phyloP scores from a whole-genome alignment of 1,284 basidiomycete genomes.

The Kwoniella shivajii region DNA sequence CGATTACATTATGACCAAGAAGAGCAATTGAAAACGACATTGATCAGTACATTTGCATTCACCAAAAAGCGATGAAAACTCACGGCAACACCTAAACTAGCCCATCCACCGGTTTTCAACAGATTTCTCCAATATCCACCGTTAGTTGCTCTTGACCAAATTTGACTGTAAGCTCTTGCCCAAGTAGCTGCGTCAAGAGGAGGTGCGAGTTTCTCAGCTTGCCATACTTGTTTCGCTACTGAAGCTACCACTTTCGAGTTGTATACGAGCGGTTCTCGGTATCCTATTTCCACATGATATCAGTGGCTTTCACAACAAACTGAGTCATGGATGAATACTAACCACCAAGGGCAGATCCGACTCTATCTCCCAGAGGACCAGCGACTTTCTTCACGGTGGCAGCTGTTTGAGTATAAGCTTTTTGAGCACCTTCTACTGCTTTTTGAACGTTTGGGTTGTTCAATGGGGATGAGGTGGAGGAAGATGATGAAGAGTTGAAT shows the following conservation, averaged over 20 bases:
- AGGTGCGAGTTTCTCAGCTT: constrained; percentile 81
- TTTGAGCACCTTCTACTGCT: constrained; percentile 45
- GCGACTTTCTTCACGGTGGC: constrained; percentile 47
- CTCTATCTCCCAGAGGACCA: constrained; percentile 51
- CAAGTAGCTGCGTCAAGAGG: constrained; percentile 69
- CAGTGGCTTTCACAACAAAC: too few species aligned
- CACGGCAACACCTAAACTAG: constrained; percentile 77
- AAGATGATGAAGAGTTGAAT: constrained; percentile 29
- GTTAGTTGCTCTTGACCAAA: constrained; percentile 70
- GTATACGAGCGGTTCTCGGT: constrained; percentile 78
- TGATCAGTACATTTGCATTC: background rate
- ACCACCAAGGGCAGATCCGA: constrained; percentile 51
- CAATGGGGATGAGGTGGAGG: constrained; percentile 25
- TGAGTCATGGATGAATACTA: too few species aligned
- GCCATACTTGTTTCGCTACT: constrained; percentile 85
- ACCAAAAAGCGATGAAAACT: too few species aligned
- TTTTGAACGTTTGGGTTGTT: constrained; percentile 49
- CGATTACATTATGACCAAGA: background rate
- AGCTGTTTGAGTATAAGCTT: constrained; percentile 38
- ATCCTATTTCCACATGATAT: too few species aligned
- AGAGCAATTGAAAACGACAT: background rate
- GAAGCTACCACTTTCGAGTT: constrained; percentile 82
- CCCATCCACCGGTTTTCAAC: constrained; percentile 73
- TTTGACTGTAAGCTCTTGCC: constrained; percentile 69
- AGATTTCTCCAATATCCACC: constrained; percentile 71